Evolutionary conservation across 2,329 filamentous ascomycete genomes (phyloP).

Genomic region (Helotiales sp.): DNA sequence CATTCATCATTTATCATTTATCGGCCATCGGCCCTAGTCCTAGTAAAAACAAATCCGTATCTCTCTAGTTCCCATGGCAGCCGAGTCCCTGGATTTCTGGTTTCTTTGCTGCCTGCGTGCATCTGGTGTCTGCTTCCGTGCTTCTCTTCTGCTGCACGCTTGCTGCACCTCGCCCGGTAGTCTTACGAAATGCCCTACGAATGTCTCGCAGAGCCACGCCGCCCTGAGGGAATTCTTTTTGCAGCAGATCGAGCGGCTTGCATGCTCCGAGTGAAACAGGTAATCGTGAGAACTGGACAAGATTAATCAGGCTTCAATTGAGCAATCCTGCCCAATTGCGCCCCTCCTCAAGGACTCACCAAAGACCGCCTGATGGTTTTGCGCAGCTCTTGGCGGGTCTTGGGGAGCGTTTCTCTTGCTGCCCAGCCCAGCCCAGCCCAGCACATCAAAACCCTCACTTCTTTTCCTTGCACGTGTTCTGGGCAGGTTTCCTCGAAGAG

Average conservation of each 20-base stretch:
- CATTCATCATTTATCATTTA: too few species aligned
- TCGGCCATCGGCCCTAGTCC: slow-evolving; percentile 9
- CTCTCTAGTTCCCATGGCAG: not conserved
- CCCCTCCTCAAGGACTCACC: not conserved
- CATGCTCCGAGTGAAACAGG: not conserved
- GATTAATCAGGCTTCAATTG: slow-evolving; percentile 11
- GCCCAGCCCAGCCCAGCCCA: not conserved
- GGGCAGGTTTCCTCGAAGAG: not conserved
- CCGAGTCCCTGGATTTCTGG: not conserved
- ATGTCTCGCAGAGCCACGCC: not conserved
- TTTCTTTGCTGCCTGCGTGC: not conserved
- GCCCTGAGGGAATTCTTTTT: not conserved
- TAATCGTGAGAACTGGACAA: not conserved
- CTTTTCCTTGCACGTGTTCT: not conserved
- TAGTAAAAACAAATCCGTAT: not conserved
- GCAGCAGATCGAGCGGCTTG: not conserved
- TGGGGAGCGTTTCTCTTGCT: not conserved
- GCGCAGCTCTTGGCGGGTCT: not conserved
- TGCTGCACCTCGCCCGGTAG: slow-evolving; percentile 5
- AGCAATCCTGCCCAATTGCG: slow-evolving; percentile 4
- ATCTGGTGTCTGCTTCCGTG: not conserved
- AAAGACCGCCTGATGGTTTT: not conserved
- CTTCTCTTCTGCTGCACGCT: not conserved
- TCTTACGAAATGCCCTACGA: not conserved
- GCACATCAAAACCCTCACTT: not conserved